Base-by-base conservation (phyloP, 768 basidiomycete genomes). In the Lenzites betulinus region DNA sequence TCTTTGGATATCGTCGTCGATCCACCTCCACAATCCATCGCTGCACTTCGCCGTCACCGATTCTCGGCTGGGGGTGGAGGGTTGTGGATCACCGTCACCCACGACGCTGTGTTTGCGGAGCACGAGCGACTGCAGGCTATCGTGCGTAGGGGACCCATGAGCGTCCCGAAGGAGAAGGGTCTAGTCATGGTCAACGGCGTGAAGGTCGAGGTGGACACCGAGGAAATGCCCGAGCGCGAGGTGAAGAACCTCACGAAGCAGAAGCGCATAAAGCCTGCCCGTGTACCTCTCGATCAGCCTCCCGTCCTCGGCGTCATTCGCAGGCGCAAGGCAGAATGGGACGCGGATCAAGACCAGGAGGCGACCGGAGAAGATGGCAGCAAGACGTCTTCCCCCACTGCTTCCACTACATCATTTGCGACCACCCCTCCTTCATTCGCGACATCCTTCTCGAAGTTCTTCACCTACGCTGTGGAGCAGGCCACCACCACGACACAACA, bases 221-320 rank as follows among this genome's bases (percentile, higher is more conserved):
- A 97, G 70, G 93, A 95, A 56, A 79, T 99, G 20, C 81, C 88
- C 0, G 94, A 96, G 56, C 78, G 82, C 25, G 95, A 98, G 73
- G 85, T 95, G 66, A 93, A 95, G 78, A 74, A 82, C 5, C 78
- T 97, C 43, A 79, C 84, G 69, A 91, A 88, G 73, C 85, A 86
- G 78, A 98, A 95, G 74, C 84, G 96, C 9, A 79, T 93, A 50
- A 93, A 93, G 72, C 92, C 93, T 4, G 76, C 78, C 3, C 84
- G 96, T 35, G 87, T 95, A 52, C 95, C 97, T 3, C 81, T 99
- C 20, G 97, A 99, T 72, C 95, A 95, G 66, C 95, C 95, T 0
- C 92, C 88, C 4, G 92, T 94, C 2, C 75, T 91, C 54, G 79
- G 87, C 30, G 85, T 81, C 44, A 86, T 92, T 58, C 81, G 89